Conservation (phyloP, 1,139 yeast species). For the Suhomyces coccinellae region DNA sequence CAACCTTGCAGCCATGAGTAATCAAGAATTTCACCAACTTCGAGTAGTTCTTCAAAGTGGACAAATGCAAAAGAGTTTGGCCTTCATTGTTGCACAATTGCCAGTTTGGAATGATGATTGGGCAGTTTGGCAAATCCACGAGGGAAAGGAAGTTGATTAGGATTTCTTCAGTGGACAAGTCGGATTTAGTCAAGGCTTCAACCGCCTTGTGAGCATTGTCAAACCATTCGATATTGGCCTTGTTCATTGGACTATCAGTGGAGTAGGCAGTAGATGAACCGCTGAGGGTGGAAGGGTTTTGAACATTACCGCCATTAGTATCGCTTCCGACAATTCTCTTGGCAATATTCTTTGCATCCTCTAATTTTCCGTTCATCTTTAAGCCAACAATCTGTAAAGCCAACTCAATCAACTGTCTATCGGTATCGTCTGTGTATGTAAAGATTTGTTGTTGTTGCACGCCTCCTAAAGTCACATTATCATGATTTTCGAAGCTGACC, state of each 20-base stretch:
- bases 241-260: constrained; percentile 14
- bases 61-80: constrained; percentile 83
- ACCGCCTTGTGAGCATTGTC: constrained; percentile 49
- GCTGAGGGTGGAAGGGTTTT: constrained; percentile 8
- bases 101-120: constrained; percentile 69
- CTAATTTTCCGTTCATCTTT: constrained; percentile 91
- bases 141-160: constrained; percentile 65
- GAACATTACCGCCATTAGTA: constrained; percentile 8
- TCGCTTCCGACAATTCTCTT: constrained; percentile 76
- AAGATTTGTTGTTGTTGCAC: constrained; percentile 59
- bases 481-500: constrained; percentile 69
- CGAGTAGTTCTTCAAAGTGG: constrained; percentile 71
- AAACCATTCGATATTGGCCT: constrained; percentile 46
- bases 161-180: constrained; percentile 55
- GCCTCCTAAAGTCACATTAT: constrained; percentile 28
- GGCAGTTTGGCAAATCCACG: constrained; percentile 61
- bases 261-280: constrained; percentile 2
- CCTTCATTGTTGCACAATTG: constrained; percentile 80
- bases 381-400: constrained; percentile 93
- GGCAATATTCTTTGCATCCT: constrained; percentile 90
- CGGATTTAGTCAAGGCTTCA: constrained; percentile 48
- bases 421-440: constrained; percentile 91
- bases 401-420: constrained; percentile 84
- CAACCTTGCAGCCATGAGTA: constrained; percentile 78
- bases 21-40: constrained; percentile 63